Evolutionary conservation across 441 rosid genomes (phyloP).

Genomic region (Brassica hybrid): DNA sequence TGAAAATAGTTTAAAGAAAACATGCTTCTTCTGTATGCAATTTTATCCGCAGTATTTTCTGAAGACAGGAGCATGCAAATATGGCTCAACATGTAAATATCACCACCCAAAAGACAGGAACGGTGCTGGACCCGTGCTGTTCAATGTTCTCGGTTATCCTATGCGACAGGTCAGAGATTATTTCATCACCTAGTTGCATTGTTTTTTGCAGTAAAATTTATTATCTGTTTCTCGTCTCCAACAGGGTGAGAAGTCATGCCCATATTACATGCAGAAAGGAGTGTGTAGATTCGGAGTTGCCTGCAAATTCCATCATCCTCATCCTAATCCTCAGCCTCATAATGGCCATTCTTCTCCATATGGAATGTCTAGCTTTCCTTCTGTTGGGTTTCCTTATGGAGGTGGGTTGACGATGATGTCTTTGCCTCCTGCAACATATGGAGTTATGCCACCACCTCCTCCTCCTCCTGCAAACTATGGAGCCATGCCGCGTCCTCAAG

Average conservation of each 20-base stretch:
- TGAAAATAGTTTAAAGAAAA: not conserved
- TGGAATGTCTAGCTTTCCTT: too few relatives aligned
- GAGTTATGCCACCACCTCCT: constrained; percentile 29
- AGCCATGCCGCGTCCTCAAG: constrained; percentile 54
- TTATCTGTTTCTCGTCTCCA: constrained; percentile 2
- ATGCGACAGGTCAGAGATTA: constrained; percentile 65
- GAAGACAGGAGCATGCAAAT: constrained; percentile 57
- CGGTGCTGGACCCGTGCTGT: constrained; percentile 81
- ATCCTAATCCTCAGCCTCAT: constrained; percentile 59
- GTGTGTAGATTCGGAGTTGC: constrained; percentile 75
- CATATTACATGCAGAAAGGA: constrained; percentile 79
- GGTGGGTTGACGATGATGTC: too few relatives aligned
- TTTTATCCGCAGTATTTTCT: constrained; percentile 62
- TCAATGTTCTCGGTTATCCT: constrained; percentile 72
- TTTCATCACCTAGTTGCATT: not conserved
- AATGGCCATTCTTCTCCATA: constrained; percentile 33
- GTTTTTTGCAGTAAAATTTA: not conserved
- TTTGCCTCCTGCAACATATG: constrained; percentile 48
- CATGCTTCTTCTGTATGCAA: constrained; percentile 17
- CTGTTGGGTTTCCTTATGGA: too few relatives aligned
- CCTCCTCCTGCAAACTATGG: constrained; percentile 35
- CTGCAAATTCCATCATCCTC: constrained; percentile 87
- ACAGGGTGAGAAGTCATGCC: constrained; percentile 79
- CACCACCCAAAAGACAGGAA: constrained; percentile 91
- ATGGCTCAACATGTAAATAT: constrained; percentile 77